Base-by-base conservation (phyloP, 345 rosid species). In the Turnera subulata region DNA sequence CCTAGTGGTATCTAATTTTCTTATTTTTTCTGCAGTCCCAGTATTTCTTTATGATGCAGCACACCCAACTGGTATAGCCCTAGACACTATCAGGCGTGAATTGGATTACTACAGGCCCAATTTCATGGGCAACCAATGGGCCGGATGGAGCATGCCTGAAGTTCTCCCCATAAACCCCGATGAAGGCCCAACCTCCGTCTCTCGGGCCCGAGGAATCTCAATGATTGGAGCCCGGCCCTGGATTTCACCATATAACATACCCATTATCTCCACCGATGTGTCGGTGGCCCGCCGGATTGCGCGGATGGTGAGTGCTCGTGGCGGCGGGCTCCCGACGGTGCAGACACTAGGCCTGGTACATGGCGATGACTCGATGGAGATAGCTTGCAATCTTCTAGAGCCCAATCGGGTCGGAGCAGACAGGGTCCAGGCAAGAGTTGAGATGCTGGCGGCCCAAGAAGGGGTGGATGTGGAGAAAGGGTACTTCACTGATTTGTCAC, bases 391-490 rank as follows among this genome's bases (percentile, higher is more conserved):
- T 75, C 76, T 84, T 22, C 51, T 81, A 71, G 86, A 81, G 69
- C 84, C 84, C 11, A 84, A 76, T 38, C 71, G 26, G 59, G 63
- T 84, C 38, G 90, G 86, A 29, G 76, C 77, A 3, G 84, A 84
- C 59, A 66, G 74, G 61, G 86, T 84, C n/a, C 83, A 81, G 67
- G 63, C 52, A 47, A 58, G 56, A 50, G 77, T 84, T 20, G 86
- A 84, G 60, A 71, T 69, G 73, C 62, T 84, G 14, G 90, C 83
- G 13, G 78, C 75, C 22, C 55, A 71, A 43, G 81, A 75, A 52
- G 83, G 90, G n/a, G 26, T 84, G 50, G 81, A 79, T 32, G 81
- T 77, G n/a, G 81, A 79, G 61, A 73, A 75, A 63, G 90, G 90
- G 23, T 81, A 84, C 45, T 84, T 77, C 57, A 84, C 90, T 42